Evolutionary conservation across 768 basidiomycete genomes (phyloP), one percentile per base, ranked within the genome.

Genomic region (Asterophora lycoperdoides): DNA sequence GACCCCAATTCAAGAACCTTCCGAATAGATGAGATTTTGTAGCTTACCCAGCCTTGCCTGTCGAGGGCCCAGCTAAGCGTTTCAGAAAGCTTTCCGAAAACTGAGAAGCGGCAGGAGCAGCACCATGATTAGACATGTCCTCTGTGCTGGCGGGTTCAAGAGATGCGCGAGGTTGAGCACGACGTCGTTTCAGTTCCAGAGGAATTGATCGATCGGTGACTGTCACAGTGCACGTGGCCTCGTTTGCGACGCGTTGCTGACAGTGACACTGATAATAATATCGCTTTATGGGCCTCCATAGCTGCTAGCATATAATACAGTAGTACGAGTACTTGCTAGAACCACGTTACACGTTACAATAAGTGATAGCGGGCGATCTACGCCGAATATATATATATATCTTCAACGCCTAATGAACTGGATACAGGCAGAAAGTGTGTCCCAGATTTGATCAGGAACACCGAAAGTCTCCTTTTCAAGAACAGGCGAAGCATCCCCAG

Each of bases 51-150:
- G 92, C 91, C 75, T 95, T 95, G 38, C 80, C 85, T 4, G 87
- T 86, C 3, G 89, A 93, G 9, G 90, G 89, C 14, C 93, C 93
- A 11, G 92, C 93, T 36, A 95, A 78, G 38, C 89, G 81, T 52
- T 78, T 81, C 20, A 91, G 69, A 33, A 93, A 78, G 63, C 83
- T 89, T 35, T 78, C 77, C 7, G 83, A 72, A 56, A 83, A 78
- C 64, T 83, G 84, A 47, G 84, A 84, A 8, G 66, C 54, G 43
- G 66, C 56, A 11, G 65, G 67, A 36, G 30, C 38, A 8, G 8
- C 5, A 19, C 2, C 20, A 38, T 36, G 30, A 15, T 43, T 34
- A n/a, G 29, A 19, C 42, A 43, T 43, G 17, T 43, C 32, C 42
- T 43, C 19, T 4, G 30, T 19, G 32, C 8, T 19, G 32, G 26